A percentile compares a stretch with the other conserved stretches of the same genome.
Conservation (phyloP, 495 filamentous ascomycete genomes). For the Evansstolkia leycettana region DNA sequence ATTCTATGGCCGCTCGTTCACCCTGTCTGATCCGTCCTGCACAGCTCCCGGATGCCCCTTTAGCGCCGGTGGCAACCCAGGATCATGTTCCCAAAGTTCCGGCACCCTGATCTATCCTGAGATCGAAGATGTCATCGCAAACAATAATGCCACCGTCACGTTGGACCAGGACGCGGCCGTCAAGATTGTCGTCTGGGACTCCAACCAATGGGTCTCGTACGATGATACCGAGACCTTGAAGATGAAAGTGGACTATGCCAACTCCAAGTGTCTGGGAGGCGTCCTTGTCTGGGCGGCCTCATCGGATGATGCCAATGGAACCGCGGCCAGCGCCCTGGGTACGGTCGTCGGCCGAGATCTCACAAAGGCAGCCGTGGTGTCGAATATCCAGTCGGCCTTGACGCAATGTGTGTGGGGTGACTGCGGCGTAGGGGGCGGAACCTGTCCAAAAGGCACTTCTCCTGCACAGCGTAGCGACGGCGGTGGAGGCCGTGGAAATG, state of each 20-base stretch:
- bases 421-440: no score
- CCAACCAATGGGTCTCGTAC: constrained; percentile 36
- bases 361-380: no score
- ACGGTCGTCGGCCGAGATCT: no score
- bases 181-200: constrained; percentile 25
- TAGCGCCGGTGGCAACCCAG: constrained; percentile 8
- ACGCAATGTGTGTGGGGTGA: no score
- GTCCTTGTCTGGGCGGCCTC: constrained; percentile 15
- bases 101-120: constrained; percentile 9
- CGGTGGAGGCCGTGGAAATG: no score
- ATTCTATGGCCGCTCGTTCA: constrained; percentile 27
- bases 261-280: constrained; percentile 12
- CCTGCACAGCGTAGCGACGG: no score
- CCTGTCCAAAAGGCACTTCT: no score
- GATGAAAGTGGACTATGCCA: constrained; percentile 27
- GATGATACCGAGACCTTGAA: constrained; percentile 30
- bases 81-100: constrained; percentile 16
- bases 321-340: no score
- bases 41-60: constrained; percentile 14
- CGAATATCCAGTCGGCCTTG: no score
- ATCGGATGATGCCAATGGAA: no score
- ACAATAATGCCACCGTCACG: background rate
- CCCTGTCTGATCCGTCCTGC: constrained; percentile 6
- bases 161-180: constrained; percentile 8
- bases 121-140: constrained; percentile 12